Base-by-base conservation (phyloP, 306 rosid species). In the Mimosa pudica region DNA sequence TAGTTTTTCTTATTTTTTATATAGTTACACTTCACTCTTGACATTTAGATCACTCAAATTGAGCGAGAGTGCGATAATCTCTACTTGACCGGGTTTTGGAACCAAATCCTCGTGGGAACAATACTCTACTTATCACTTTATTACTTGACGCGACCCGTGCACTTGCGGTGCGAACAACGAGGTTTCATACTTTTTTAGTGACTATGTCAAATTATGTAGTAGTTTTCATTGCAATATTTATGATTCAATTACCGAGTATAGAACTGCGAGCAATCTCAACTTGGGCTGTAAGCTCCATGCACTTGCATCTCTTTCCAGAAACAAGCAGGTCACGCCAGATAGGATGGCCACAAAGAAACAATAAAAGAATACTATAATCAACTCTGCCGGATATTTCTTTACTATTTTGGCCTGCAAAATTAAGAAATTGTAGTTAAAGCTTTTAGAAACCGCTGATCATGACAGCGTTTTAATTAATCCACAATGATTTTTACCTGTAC, bases 231-330 rank as follows among this genome's bases (percentile, higher is more conserved):
- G 49, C 52, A 68, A 70, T 42, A 44, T 71, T 41, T 10, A 48
- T 6, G 61, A 51, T 87, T 76, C 76, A 18, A 80, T 87, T 94
- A 94, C 98, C 89, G 95, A 94, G 89, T 86, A 91, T 20, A 92
- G 77, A 75, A 90, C 89, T 12, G 87, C 83, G 8, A 87, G 76
- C 85, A 92, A 81, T 84, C 87, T 81, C 12, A 61, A 55, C 38
- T 77, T 84, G 65, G 97, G 88, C 64, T 84, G 78, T 81, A 94
- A 88, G 83, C 88, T 89, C 98, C 98, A 92, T 47, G 92, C 90
- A 85, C 68, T 73, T 30, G 75, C 17, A 67, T 92, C 93, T 84
- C 91, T 89, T 83, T 92, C 93, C 71, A 86, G 82, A 74, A 87
- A 73, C 81, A 88, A 83, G 81, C 87, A 88, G 52, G 87, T 82